Base-by-base conservation (phyloP, 768 basidiomycete genomes). In the Mycena floridula region DNA sequence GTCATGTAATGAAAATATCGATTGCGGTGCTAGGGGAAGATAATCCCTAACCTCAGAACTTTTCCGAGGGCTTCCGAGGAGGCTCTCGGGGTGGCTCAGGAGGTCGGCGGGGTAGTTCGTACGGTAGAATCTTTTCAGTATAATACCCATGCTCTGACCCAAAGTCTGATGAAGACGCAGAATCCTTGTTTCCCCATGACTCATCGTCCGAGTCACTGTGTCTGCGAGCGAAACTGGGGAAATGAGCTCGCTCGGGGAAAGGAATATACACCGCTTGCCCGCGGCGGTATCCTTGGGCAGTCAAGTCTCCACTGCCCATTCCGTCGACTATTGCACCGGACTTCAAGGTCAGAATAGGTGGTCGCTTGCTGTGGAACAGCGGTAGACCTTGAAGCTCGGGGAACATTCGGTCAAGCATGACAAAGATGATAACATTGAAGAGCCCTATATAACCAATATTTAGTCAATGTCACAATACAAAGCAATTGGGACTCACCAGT, bases 371-470 rank as follows among this genome's bases (percentile, higher is more conserved):
- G 18, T 50, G 43, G 40, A 61, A 61, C 30, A 50, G 52, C 18
- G 60, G 59, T 13, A 61, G 47, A 22, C 45, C 9, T 4, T 35
- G 39, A 13, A 48, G 40, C 18, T 54, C 54, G 4, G 60, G 60
- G 51, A 62, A 57, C 16, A 55, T 43, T 5, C 50, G 47, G 16
- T 52, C 50, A 15, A 58, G 58, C 11, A 41, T 43, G 35, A 57
- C 28, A 50, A 63, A 59, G n/a, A 65, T 47, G 16, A 61, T 24
- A 15, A 60, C 57, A 47, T 63, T 65, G 26, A 63, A 22, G 16
- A 64, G 53, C 5, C 64, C 63, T 60, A 35, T 2, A 16, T 11
- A 27, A 18, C 4, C 22, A 25, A 25, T 6, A 3, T 7, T 15
- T 13, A 26, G 9, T 11, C 20, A 22, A 16, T 15, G 25, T 16